Evolutionary conservation across 2,329 filamentous ascomycete genomes (phyloP), one percentile per base, ranked within the genome.

Genomic region (Claviceps sp.): DNA sequence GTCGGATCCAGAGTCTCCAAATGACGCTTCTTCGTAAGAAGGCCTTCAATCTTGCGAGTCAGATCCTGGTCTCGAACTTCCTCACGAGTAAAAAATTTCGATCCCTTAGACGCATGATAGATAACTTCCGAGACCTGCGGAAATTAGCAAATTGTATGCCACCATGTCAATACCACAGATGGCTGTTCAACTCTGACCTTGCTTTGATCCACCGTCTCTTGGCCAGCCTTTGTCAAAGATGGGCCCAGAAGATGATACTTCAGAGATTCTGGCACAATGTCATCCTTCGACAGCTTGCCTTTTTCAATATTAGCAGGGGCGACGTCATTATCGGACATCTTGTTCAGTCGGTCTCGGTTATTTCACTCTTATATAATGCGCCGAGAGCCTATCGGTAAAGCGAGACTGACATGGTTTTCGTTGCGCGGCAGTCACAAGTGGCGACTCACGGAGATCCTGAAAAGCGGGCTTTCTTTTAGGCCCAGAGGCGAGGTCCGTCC

Each of bases 41-140:
- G 91, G 43, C 79, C 77, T 50, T 83, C 80, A 59, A 97, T 96
- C 66, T 95, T 96, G 52, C 83, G 75, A 0, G 91, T 96, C 20
- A 97, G 77, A 45, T 79, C 76, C 60, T 85, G 84, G 71, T 97
- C 91, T 60, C 83, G 85, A 52, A 71, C 76, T 64, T 95, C 85
- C 66, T 98, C 93, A 54, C 90, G 88, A 59, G 85, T 87, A 76
- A 97, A 98, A 71, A 85, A 98, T 65, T 95, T 96, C 58, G 88
- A 95, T 47, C 93, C 93, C 64, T 94, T 96, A 16, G 89, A 96
- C 11, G 90, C 89, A 66, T 95, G 88, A 70, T 96, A 97, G 54
- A 98, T 98, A 59, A 97, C 84, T 60, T 97, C 90, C 2, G 90
- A 94, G 48, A 98, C 89, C 82, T 85, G 48, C 17, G 5, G 7